Evolutionary conservation across 192 early-diverging fungal species (phyloP).

Genomic region (Coemansia sp.): DNA sequence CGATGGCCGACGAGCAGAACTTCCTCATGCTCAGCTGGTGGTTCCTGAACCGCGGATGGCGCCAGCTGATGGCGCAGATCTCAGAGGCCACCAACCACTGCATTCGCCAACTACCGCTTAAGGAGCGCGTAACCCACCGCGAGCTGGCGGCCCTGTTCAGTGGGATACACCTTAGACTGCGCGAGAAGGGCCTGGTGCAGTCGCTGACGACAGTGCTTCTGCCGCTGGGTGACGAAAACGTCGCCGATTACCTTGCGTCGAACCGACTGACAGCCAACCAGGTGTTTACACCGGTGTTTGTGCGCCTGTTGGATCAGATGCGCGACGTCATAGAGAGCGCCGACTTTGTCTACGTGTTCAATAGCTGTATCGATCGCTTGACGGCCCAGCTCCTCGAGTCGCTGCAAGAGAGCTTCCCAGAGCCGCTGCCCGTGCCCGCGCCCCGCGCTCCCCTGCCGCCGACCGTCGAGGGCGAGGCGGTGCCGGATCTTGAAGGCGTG

Average conservation of each 20-base stretch:
- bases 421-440: constrained; percentile 23
- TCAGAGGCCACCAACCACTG: constrained; percentile 49
- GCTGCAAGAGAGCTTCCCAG: constrained; percentile 54
- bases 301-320: constrained; percentile 79
- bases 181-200: constrained; percentile 36
- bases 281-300: constrained; percentile 63
- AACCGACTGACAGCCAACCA: constrained; percentile 46
- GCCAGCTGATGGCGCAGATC: constrained; percentile 65
- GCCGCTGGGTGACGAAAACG: constrained; percentile 36
- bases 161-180: constrained; percentile 59
- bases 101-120: constrained; percentile 57
- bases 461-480: constrained; percentile 43
- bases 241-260: constrained; percentile 33
- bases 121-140: constrained; percentile 61
- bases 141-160: constrained; percentile 59
- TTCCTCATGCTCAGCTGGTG: constrained; percentile 93
- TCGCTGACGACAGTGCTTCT: constrained; percentile 27
- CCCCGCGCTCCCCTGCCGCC: constrained; percentile 35
- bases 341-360: constrained; percentile 45
- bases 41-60: constrained; percentile 88
- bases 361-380: constrained; percentile 46
- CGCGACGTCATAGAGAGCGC: constrained; percentile 81
- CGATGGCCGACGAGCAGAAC: constrained; percentile 64
- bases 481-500: constrained; percentile 47
- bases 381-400: constrained; percentile 48